A percentile compares a stretch with the other conserved stretches of the same genome.
Evolutionary conservation across 176 grass and related monocot species (phyloP).

Genomic region (Lolium rigidum): DNA sequence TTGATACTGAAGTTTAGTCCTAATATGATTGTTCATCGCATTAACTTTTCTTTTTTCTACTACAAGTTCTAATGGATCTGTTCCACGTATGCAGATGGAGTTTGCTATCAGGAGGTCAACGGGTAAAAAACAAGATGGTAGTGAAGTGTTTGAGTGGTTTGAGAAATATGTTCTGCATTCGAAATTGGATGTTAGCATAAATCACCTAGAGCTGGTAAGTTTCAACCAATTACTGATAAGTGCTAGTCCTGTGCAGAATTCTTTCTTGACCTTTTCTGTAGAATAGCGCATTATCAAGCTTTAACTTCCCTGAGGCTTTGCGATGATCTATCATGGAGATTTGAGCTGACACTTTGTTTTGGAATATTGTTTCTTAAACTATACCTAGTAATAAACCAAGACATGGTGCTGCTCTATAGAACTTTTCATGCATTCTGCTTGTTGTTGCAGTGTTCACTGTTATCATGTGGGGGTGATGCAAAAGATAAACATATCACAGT

Average conservation of each 20-base stretch:
- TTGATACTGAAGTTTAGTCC: neutral
- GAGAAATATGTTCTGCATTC: conserved; percentile 69
- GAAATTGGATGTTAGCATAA: conserved; percentile 79
- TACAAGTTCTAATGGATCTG: neutral
- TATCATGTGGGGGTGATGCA: conserved; percentile 72
- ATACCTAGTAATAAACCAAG: conserved; percentile 10
- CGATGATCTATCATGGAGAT: neutral
- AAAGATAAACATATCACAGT: conserved; percentile 78
- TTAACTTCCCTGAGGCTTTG: neutral
- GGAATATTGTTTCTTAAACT: conserved; percentile 13
- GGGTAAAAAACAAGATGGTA: conserved; percentile 49
- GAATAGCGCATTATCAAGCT: neutral
- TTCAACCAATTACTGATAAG: neutral
- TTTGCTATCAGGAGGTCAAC: conserved; percentile 60
- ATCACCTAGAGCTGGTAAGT: conserved; percentile 73
- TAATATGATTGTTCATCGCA: neutral
- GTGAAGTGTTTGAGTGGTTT: conserved; percentile 85
- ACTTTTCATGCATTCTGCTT: conserved; percentile 7
- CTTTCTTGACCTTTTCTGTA: conserved; percentile 16
- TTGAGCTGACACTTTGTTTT: conserved; percentile 18
- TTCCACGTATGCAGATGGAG: conserved; percentile 51
- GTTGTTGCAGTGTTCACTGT: conserved; percentile 70
- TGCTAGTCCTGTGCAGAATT: conserved; percentile 22
- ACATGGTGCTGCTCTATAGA: neutral
- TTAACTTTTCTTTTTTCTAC: neutral